These are phyloP conservation scores for Trichoderma atrobrunneum DNA, from an alignment of 2,329 filamentous ascomycete genomes.

Conservation along the genomic window DNA sequence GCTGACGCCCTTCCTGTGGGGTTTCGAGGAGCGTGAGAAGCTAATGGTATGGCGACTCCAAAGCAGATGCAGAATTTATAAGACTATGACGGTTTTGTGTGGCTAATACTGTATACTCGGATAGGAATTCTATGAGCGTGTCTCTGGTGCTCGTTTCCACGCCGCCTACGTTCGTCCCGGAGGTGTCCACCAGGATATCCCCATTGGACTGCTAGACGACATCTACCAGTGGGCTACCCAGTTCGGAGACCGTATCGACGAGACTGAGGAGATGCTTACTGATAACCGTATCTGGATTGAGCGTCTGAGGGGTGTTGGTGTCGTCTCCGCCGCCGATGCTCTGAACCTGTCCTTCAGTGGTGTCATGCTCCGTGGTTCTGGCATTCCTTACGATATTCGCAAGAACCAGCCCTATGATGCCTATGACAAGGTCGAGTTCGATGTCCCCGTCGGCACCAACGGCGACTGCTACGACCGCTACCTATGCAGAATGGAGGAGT, in stretches of 20 bases:
- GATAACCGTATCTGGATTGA: slow-evolving; percentile 99
- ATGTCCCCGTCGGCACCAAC: slow-evolving; percentile 93
- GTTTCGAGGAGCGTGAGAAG: slow-evolving; percentile 99
- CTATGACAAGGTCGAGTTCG: slow-evolving; percentile 96
- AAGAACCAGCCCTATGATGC: slow-evolving; percentile 98
- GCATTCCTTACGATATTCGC: slow-evolving; percentile 92
- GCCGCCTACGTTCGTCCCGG: slow-evolving; percentile 95
- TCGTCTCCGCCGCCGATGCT: slow-evolving; percentile 88
- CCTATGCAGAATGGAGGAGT: slow-evolving; percentile 99
- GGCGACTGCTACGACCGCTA: slow-evolving; percentile 99
- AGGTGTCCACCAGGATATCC: slow-evolving; percentile 93
- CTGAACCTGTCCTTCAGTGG: slow-evolving; percentile 95
- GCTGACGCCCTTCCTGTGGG: slow-evolving; percentile 97
- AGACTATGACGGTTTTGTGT: neutral
- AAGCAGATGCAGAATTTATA: neutral
- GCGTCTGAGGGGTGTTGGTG: slow-evolving; percentile 85
- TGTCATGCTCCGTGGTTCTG: slow-evolving; percentile 96
- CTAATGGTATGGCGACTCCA: slow-evolving; percentile 71
- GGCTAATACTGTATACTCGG: neutral
- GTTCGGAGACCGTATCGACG: slow-evolving; percentile 96
- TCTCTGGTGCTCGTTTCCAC: slow-evolving; percentile 95
- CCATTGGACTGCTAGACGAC: slow-evolving; percentile 89
- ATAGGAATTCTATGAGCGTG: slow-evolving; percentile 99
- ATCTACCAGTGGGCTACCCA: slow-evolving; percentile 99
- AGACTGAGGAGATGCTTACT: slow-evolving; percentile 97